Percentiles rank a stretch among this genome's conserved stretches.
phyloP scores from a whole-genome alignment of 1,284 basidiomycete genomes.

The Heterobasidion annosum region DNA sequence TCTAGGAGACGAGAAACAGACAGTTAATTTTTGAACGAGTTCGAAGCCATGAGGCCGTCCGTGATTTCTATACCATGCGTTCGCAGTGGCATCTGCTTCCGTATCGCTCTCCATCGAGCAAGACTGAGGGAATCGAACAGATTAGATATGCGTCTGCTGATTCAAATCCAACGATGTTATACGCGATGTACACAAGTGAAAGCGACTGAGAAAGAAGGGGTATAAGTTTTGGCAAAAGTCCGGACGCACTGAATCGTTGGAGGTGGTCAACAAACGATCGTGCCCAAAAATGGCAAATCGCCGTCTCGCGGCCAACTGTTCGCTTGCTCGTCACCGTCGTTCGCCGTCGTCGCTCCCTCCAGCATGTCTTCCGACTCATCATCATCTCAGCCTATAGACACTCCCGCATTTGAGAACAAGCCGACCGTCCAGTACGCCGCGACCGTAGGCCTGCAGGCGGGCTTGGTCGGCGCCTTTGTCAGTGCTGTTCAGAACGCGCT shows the following conservation, averaged over 20 bases:
- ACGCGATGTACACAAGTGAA: no score
- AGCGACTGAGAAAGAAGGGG: no score
- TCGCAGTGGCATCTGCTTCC: neutral
- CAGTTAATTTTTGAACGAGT: neutral
- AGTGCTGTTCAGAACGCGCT: conserved; percentile 83
- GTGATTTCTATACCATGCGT: conserved; percentile 31
- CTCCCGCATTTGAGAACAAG: conserved; percentile 42
- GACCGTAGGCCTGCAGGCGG: conserved; percentile 58
- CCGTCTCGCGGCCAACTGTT: neutral
- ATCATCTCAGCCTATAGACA: neutral
- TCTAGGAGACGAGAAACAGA: neutral
- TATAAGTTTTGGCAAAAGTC: no score
- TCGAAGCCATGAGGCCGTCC: neutral
- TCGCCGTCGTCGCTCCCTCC: neutral
- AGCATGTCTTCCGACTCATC: neutral
- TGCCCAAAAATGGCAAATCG: neutral
- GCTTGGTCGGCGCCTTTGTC: conserved; percentile 69
- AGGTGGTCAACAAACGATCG: no score
- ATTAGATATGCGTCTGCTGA: no score
- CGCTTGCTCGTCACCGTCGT: neutral
- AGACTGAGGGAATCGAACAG: no score
- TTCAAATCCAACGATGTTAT: no score
- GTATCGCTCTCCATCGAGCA: neutral
- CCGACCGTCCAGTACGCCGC: conserved; percentile 51
- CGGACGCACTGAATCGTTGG: no score